These are phyloP conservation scores for Penicillium sp. DNA, from an alignment of 2,329 filamentous ascomycete genomes.

Conservation along the genomic window DNA sequence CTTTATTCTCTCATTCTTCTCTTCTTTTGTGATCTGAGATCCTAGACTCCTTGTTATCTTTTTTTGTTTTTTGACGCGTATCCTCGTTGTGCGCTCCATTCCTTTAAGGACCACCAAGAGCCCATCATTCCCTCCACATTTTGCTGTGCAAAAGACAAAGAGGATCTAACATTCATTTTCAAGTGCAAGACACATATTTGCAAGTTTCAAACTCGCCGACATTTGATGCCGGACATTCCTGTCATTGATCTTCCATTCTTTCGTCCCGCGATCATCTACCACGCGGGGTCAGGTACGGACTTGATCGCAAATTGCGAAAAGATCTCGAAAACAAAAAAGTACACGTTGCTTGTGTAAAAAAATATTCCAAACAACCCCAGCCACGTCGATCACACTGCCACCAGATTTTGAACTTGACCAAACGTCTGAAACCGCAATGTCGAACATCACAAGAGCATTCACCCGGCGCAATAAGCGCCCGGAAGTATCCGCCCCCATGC, in stretches of 20 bases:
- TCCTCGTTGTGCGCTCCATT: constrained; percentile 44
- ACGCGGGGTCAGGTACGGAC: constrained; percentile 25
- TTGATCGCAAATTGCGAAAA: constrained; percentile 9
- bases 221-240: constrained; percentile 33
- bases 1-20: constrained; percentile 26
- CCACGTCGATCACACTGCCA: not conserved
- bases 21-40: constrained; percentile 28
- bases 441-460: constrained; percentile 46
- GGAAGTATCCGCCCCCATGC: constrained; percentile 47
- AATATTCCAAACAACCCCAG: constrained; percentile 9
- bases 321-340: constrained; percentile 2
- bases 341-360: not conserved
- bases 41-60: constrained; percentile 29
- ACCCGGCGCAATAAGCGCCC: constrained; percentile 50
- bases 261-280: constrained; percentile 29
- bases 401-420: constrained; percentile 1
- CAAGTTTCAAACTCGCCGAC: not conserved
- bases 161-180: constrained; percentile 23
- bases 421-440: constrained; percentile 30
- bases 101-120: constrained; percentile 24
- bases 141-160: constrained; percentile 34
- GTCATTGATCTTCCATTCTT: constrained; percentile 35
- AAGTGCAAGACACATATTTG: constrained; percentile 14
- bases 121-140: constrained; percentile 17
- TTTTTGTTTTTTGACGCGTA: constrained; percentile 1